Conservation (phyloP, 345 rosid species). For the Moricandia arvensis region DNA sequence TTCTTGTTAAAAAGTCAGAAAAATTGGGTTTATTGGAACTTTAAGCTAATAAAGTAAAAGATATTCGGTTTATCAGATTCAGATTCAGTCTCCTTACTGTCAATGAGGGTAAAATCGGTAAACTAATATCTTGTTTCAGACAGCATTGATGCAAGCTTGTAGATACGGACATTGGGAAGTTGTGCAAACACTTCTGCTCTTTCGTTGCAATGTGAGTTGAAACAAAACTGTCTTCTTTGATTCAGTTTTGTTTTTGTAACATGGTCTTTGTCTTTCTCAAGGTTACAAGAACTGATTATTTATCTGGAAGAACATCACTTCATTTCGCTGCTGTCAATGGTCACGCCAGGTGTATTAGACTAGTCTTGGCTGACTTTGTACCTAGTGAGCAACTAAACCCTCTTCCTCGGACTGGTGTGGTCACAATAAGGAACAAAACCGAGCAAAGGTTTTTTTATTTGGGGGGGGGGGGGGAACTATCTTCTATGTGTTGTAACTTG, state of each 20-base stretch:
- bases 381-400: conserved; percentile 62
- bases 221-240: neutral
- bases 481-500: conserved; percentile 18
- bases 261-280: conserved; percentile 16
- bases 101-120: neutral
- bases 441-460: conserved; percentile 51
- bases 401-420: conserved; percentile 42
- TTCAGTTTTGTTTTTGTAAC: neutral
- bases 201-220: conserved; percentile 81
- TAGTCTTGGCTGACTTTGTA: conserved; percentile 87
- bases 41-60: no score
- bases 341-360: conserved; percentile 85
- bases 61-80: neutral
- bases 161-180: conserved; percentile 99
- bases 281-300: conserved; percentile 95
- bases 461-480: neutral
- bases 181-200: conserved; percentile 86
- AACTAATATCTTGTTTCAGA: conserved; percentile 50
- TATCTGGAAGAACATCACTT: conserved; percentile 88
- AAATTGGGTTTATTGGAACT: no score
- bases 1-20: no score
- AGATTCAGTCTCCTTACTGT: neutral
- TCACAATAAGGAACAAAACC: conserved; percentile 45
- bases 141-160: conserved; percentile 99
- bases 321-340: conserved; percentile 97